phyloP scores from a whole-genome alignment of 2,329 filamentous ascomycete genomes.

The Ophiocordyceps camponoti-rufipedis region DNA sequence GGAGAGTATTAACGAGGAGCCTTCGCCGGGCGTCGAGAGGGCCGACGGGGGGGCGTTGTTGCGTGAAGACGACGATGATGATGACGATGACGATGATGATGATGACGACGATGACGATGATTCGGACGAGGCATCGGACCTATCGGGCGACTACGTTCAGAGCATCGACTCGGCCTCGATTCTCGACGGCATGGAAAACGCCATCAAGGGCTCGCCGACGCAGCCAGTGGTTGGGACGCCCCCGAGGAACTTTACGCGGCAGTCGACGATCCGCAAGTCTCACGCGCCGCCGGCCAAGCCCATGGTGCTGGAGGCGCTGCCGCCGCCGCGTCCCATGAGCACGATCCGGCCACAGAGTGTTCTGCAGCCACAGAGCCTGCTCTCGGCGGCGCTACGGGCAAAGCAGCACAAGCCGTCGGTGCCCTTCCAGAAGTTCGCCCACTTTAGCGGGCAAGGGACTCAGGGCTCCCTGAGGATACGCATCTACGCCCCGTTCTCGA shows the following conservation, averaged over 20 bases:
- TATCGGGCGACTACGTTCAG: conserved; percentile 46
- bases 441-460: conserved; percentile 61
- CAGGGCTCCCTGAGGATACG: conserved; percentile 58
- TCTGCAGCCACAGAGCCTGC: conserved; percentile 48
- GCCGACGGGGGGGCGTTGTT: conserved; percentile 28
- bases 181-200: conserved; percentile 43
- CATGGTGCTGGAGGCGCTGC: conserved; percentile 43
- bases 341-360: conserved; percentile 47
- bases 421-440: conserved; percentile 61
- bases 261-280: conserved; percentile 46
- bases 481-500: conserved; percentile 59
- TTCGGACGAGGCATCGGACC: conserved; percentile 42
- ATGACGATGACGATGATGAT: conserved; percentile 16
- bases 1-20: conserved; percentile 20
- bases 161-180: conserved; percentile 57
- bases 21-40: conserved; percentile 19
- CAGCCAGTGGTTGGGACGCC: conserved; percentile 45
- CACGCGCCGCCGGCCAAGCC: conserved; percentile 32
- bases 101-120: conserved; percentile 15
- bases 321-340: conserved; percentile 51
- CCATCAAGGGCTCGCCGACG: conserved; percentile 34
- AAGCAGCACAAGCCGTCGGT: conserved; percentile 50
- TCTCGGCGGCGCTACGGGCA: conserved; percentile 55
- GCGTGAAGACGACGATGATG: conserved; percentile 38
- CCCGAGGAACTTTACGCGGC: conserved; percentile 38